These are phyloP conservation scores for Pluteus cervinus DNA, from an alignment of 768 basidiomycete genomes.

Conservation along the genomic window DNA sequence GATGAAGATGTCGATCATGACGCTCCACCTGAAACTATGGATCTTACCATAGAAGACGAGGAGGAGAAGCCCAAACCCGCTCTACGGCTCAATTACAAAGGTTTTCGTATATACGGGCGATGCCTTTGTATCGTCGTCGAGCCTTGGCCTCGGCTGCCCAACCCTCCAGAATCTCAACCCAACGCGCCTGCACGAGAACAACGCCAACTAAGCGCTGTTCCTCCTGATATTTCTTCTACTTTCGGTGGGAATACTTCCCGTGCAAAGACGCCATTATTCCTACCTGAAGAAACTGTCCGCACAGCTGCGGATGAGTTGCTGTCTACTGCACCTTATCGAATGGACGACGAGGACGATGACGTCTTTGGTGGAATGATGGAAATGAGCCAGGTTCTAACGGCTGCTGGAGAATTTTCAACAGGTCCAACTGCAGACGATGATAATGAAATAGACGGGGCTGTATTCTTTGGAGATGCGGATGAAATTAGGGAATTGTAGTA, in stretches of 20 bases:
- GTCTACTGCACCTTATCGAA: conserved; percentile 16
- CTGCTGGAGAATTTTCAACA: conserved; percentile 48
- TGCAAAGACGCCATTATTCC: conserved; percentile 65
- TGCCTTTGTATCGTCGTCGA: conserved; percentile 82
- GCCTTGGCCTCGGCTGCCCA: conserved; percentile 62
- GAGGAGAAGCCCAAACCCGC: conserved; percentile 74
- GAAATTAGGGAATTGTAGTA: conserved; percentile 56
- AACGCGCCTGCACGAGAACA: conserved; percentile 4
- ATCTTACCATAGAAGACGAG: conserved; percentile 47
- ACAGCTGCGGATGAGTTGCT: conserved; percentile 25
- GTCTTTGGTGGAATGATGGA: conserved; percentile 57
- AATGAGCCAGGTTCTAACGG: conserved; percentile 68
- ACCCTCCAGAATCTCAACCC: conserved; percentile 13
- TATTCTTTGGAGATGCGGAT: conserved; percentile 80
- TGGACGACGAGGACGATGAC: conserved; percentile 27
- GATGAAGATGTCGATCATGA: conserved; percentile 10
- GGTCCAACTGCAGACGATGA: conserved; percentile 58
- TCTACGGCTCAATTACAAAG: conserved; percentile 60
- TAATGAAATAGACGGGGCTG: conserved; percentile 67
- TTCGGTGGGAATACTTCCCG: too few relatives aligned
- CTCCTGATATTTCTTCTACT: too few relatives aligned
- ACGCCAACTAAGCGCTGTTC: too few relatives aligned
- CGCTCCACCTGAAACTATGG: conserved; percentile 11
- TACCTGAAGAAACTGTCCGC: conserved; percentile 52
- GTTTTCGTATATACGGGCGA: conserved; percentile 63